Evolutionary conservation across 2,329 filamentous ascomycete species (phyloP), one percentile per base, ranked within the genome.

Genomic region (Aspergillus novofumigatus): DNA sequence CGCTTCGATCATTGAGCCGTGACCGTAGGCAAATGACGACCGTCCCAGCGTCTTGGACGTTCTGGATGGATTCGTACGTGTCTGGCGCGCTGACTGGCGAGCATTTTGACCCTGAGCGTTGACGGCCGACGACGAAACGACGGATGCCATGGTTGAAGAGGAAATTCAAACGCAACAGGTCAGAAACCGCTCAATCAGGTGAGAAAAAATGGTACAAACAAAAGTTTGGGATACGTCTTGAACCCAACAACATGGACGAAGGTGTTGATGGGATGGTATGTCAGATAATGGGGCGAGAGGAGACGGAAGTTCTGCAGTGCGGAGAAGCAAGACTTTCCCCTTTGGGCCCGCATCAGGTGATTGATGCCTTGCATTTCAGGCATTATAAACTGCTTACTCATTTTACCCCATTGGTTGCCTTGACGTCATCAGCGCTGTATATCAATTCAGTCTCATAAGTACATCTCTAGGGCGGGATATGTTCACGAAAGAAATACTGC

Each of bases 61-160:
- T 62, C 78, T 72, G n/a, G 74, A 74, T 35, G 78, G 77, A 60
- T 80, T 80, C 49, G 76, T 80, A 44, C 78, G 76, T 55, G 78
- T 80, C 64, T 79, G 76, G 54, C 78, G 76, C 60, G 67, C 64
- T n/a, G 71, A 70, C 58, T 74, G 72, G 48, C 73, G 72, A 51
- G 67, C 58, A 52, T 61, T 67, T 56, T 66, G 65, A 55, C 65
- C 64, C 61, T 71, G 68, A 53, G 68, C 61, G 54, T 64, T 65
- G 47, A 65, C 49, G 52, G 60, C 58, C 44, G 68, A 66, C 49
- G 69, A 65, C 28, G 66, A 60, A 52, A 68, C 64, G 56, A 65
- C 63, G 51, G 69, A 70, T 64, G 59, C 56, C 59, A 61, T 61
- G 41, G 47, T 50, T 54, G 45, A 42, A 25, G 49, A 26, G 47